Base-by-base conservation (phyloP, 805 yeast species). In the Citeromyces matritensis region DNA sequence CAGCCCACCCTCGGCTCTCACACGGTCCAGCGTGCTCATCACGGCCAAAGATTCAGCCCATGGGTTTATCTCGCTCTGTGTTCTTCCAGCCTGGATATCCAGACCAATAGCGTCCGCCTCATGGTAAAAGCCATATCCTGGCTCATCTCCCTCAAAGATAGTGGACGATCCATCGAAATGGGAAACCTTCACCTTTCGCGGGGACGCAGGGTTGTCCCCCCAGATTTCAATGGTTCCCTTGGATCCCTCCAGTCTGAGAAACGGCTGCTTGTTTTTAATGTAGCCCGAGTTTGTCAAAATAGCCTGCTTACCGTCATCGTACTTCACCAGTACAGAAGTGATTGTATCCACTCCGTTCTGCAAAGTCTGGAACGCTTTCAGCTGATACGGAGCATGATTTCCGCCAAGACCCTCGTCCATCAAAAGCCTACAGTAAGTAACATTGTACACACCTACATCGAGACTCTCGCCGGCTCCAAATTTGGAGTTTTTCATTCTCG, bases 391-490 rank as follows among this genome's bases (percentile, higher is more conserved):
- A 23, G 49, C 39, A 30, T 47, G 49, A 9, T 49, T 42, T 24
- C 44, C 41, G 15, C 62, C 60, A 24, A 49, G 26, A 17, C 50
- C 39, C 23, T 48, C 42, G 39, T 59, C 60, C 35, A 62, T 40
- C 15, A 62, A 49, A 7, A 61, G 34, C 33, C 71, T 44, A 11
- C 57, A 49, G 41, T 61, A 69, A 3, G 69, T 67, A 31, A 68
- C 38, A 4, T 67, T 49, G 37, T 71, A 71, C 30, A 69, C 57
- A 2, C 77, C 75, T 34, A 69, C 52, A 43, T 71, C 78, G 39
- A 69, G 56, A 29, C 69, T 42, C 1, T 73, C 65, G 14, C 79
- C 77, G 9, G 71, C 79, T 4, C 70, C 77, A 30, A 66, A 54
- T 11, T 48, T 45, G 4, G 57, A 61, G 42, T 63, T 58, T 34